Conservation (phyloP, 177 flowering plant genomes). For the Vitis hybrid region DNA sequence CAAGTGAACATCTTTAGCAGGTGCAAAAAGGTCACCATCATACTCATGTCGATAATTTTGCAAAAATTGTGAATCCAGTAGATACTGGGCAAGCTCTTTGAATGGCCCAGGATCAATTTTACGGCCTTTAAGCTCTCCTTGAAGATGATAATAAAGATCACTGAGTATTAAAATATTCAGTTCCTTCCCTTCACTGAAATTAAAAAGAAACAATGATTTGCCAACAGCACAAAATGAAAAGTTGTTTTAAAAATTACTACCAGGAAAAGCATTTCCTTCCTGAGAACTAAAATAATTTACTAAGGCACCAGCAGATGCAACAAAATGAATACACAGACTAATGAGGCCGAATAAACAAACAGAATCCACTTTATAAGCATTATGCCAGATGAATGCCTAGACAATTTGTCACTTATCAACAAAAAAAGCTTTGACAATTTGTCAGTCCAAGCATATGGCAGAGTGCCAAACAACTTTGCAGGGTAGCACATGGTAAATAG, state of each 20-base stretch:
- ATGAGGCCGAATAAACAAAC: background rate
- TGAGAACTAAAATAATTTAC: background rate
- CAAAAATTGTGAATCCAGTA: constrained; percentile 44
- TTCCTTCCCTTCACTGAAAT: constrained; percentile 69
- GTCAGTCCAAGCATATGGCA: background rate
- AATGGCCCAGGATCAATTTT: constrained; percentile 65
- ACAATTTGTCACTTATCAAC: background rate
- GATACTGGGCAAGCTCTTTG: constrained; percentile 65
- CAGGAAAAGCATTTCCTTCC: background rate
- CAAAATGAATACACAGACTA: background rate
- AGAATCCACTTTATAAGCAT: background rate
- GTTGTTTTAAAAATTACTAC: background rate
- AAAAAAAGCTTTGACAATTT: background rate
- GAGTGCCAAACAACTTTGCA: too few species aligned
- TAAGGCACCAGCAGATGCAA: background rate
- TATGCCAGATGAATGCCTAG: background rate
- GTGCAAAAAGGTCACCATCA: constrained; percentile 27
- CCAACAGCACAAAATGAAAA: background rate
- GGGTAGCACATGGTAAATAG: too few species aligned
- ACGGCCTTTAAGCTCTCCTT: constrained; percentile 94
- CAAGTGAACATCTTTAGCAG: constrained; percentile 29
- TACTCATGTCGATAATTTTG: constrained; percentile 36
- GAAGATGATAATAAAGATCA: constrained; percentile 84
- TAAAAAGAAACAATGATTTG: constrained; percentile 1
- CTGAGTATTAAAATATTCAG: constrained; percentile 53